Base-by-base conservation (phyloP, 208 protist species). In the Trypanosoma theileri region DNA sequence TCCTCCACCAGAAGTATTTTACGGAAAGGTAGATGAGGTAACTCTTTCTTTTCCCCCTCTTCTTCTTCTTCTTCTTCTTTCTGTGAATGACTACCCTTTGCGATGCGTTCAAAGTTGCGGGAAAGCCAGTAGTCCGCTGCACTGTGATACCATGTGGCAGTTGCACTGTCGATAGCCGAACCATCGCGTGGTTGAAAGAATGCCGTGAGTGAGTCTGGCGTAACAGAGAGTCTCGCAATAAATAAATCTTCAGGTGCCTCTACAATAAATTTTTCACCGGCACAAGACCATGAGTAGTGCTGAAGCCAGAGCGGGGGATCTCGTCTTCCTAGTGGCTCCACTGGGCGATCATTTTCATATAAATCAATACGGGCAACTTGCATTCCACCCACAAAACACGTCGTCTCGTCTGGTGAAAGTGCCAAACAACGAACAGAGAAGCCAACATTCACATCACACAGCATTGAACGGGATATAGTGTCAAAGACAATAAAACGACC, bases 341-440 rank as follows among this genome's bases (percentile, higher is more conserved):
- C 31, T 16, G 66, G 51, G 24, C 71, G 64, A 40, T 42, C 58
- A 46, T 74, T 69, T 12, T 73, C 7, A 46, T 80, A 75, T 57
- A 91, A 59, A 59, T 92, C 86, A 13, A 95, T 69, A 3, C 66
- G 64, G 0, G 72, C 79, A 26, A 92, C 59, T 0, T 57, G 66
- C 17, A 73, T 75, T 4, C 89, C 89, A 21, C 75, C 89, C 12
- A 92, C 82, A 42, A 80, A 90, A 24, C 79, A 79, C 7, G 56
- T 58, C 14, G 86, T 87, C 75, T 95, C 86, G 64, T 95, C 86
- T 13, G 71, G 44, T 14, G 86, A 85, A 19, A 82, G 77, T 0
- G 79, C 75, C 3, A 95, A 19, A 28, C 67, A 78, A 8, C 66
- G 61, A 8, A 81, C 69, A 0, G 85, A 75, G 45, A 92, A 90